Base-by-base conservation (phyloP, 2,329 filamentous ascomycete species). In the Fusarium sp. region DNA sequence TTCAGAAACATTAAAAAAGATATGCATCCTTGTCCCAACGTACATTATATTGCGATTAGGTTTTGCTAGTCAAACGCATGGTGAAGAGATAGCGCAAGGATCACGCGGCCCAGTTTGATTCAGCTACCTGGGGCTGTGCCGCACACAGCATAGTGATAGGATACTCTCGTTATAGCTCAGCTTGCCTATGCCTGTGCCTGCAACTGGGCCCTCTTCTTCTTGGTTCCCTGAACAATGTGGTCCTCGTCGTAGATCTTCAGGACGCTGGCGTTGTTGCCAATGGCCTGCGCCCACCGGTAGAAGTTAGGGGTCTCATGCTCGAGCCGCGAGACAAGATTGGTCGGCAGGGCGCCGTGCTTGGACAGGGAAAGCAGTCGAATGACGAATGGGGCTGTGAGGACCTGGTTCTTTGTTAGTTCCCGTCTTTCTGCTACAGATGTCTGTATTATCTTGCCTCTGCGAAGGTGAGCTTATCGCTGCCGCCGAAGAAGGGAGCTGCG, bases 371-470 rank as follows among this genome's bases (percentile, higher is more conserved):
- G 81, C 20, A 90, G 75, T 3, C 91, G 84, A 20, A 93, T 74
- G 11, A 92, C 74, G 75, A 94, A 93, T 0, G 91, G 88, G 1
- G 87, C 91, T 3, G 84, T 85, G 59, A 88, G 80, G 15, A 86
- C 88, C 88, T 89, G 1, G 11, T 6, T 39, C 30, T 22, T 22
- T 30, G 56, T 68, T 44, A 65, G 35, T 19, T 32, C 15, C 8
- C 19, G n/a, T 53, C 19, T 17, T 25, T 25, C 15, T 20, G n/a
- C 35, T 19, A 37, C 22, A 14, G 3, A 2, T 25, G 25, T 19
- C 2, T 68, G 25, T 19, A 2, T 68, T n/a, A 17, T 11, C 79
- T 63, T 78, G 92, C 92, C 86, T 96, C 93, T 13, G 89, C 92
- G 35, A 94, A 78, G 0, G 92, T 95, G 40, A 94, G 75, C 74